Evolutionary conservation across 805 yeast genomes (phyloP), one percentile per base, ranked within the genome.

Genomic region (Yamadazyma philogaea): DNA sequence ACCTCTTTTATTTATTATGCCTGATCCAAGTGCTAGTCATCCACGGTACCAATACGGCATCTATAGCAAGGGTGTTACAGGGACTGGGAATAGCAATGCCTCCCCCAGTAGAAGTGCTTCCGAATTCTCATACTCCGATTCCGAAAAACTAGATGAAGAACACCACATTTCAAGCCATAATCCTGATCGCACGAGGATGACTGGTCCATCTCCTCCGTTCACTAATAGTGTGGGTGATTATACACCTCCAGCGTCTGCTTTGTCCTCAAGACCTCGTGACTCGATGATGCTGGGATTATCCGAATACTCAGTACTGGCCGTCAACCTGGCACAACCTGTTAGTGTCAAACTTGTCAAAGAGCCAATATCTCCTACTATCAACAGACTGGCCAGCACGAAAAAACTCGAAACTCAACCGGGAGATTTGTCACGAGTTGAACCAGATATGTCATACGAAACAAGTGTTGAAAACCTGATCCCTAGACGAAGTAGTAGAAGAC

Each of bases 401-500:
- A 36, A 37, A 14, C 34, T 49, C 14, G 33, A 39, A 7, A 39
- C 42, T 17, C 16, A 12, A 14, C 30, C 10, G 12, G 42, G 37
- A 5, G 15, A 15, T 7, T 18, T n/a, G 14, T 30, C 28, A 11
- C 19, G 27, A 5, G 18, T 24, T 7, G 40, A 37, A 18, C 74
- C 75, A 1, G 63, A 58, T 39, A 37, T 50, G 16, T 51, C 63
- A 11, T 62, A 62, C 45, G 56, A 55, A 39, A 70, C 75, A 8
- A 58, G 49, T 17, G 54, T 68, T 27, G 72, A 66, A 32, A 54
- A 54, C 5, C 53, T 69, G 3, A 54, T 70, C 2, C 75, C 75
- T 2, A 63, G 71, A 1, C 56, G 75, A 40, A 67, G 71, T 28
- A 56, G 56, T 6, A 54, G 64, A 35, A 51, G 75, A 43, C 74